These are phyloP conservation scores for Tolypocladium amazonense DNA, from an alignment of 2,329 filamentous ascomycete species.

Conservation along the genomic window DNA sequence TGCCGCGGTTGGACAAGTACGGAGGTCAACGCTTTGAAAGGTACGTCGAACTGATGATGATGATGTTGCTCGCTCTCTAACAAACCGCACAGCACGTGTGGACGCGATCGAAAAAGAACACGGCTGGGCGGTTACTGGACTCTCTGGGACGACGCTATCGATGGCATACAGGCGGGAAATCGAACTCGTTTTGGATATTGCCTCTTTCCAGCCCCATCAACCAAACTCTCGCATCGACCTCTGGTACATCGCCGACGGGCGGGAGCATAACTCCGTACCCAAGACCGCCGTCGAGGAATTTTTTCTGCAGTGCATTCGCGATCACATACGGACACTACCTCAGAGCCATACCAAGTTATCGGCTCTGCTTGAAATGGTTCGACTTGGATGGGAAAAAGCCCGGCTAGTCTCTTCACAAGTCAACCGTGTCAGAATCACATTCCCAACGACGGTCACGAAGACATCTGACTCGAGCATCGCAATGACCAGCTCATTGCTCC, in stretches of 20 bases:
- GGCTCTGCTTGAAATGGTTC: conserved; percentile 48
- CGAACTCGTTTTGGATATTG: conserved; percentile 60
- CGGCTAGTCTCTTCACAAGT: conserved; percentile 49
- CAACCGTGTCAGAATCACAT: conserved; percentile 48
- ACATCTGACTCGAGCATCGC: conserved; percentile 55
- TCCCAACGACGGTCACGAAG: conserved; percentile 53
- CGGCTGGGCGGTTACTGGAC: conserved; percentile 63
- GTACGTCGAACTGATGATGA: conserved; percentile 28
- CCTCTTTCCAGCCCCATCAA: conserved; percentile 41
- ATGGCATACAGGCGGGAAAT: conserved; percentile 65
- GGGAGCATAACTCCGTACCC: conserved; percentile 40
- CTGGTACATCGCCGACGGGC: conserved; percentile 54
- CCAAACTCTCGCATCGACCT: conserved; percentile 52
- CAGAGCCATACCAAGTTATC: conserved; percentile 47
- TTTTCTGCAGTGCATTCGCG: conserved; percentile 62
- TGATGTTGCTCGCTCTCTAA: conserved; percentile 21
- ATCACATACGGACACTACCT: conserved; percentile 51
- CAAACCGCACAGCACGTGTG: conserved; percentile 44
- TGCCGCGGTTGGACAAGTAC: conserved; percentile 79
- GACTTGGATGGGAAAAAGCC: conserved; percentile 56
- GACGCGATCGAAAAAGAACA: conserved; percentile 53
- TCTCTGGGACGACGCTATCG: conserved; percentile 52
- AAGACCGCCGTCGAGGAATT: conserved; percentile 61
- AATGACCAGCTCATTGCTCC: conserved; percentile 50
- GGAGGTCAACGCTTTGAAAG: conserved; percentile 72